A percentile compares a stretch with the other conserved stretches of the same genome.
phyloP scores from a whole-genome alignment of 345 rosid species.

The Lepidium sativum region DNA sequence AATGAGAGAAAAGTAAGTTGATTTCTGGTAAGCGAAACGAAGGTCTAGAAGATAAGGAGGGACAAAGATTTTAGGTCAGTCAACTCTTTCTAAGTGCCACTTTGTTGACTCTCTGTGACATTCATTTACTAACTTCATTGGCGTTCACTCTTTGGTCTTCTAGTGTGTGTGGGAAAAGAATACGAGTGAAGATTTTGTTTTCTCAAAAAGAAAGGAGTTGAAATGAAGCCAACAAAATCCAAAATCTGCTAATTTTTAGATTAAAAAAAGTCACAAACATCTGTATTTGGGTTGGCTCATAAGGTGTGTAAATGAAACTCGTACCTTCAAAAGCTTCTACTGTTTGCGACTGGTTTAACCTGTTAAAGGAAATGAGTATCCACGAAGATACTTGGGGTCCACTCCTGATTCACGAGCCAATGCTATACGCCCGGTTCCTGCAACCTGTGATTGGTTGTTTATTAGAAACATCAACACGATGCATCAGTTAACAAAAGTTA shows the following conservation, averaged over 20 bases:
- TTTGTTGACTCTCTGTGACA: background rate
- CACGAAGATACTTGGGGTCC: conserved; percentile 78
- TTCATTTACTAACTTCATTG: conserved; percentile 3
- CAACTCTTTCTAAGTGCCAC: conserved; percentile 17
- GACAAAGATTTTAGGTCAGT: conserved; percentile 1
- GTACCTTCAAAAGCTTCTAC: conserved; percentile 6
- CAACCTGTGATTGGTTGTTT: conserved; percentile 44
- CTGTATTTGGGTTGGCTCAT: background rate
- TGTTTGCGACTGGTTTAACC: background rate
- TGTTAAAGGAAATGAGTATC: conserved; percentile 62
- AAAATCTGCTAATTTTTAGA: background rate
- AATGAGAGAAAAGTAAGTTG: background rate
- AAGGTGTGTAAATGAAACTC: conserved; percentile 1
- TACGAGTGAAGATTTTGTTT: background rate
- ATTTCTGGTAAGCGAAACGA: background rate
- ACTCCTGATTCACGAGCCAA: conserved; percentile 85
- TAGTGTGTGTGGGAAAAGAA: background rate
- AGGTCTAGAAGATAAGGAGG: background rate
- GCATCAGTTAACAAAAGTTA: too few species aligned
- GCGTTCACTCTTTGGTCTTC: background rate
- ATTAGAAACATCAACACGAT: background rate
- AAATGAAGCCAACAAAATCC: background rate
- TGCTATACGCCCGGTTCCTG: conserved; percentile 88
- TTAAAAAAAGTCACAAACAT: background rate
- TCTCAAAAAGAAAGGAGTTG: background rate